Base-by-base conservation (phyloP, 2,329 filamentous ascomycete species). In the Fusarium sp. region DNA sequence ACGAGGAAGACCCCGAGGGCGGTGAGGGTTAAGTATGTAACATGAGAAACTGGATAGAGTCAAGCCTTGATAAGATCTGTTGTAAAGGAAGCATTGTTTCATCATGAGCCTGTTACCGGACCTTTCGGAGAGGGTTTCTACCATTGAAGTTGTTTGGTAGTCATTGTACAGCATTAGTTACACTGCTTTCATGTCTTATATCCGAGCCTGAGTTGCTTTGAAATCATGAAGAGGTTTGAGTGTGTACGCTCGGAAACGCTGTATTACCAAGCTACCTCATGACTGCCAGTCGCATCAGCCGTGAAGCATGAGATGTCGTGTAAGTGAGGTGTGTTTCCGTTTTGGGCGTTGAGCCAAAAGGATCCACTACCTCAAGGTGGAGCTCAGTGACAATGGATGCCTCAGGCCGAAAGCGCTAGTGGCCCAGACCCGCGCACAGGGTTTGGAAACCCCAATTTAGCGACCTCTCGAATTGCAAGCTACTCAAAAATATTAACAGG, bases 1-100 rank as follows among this genome's bases (percentile, higher is more conserved):
- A 83, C 14, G 86, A 79, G 65, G 82, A 85, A 65, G 82, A 85
- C 53, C 80, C 82, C 13, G 84, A 84, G 66, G 81, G 79, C 39
- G 81, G 81, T 20, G 80, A 83, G 74, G 81, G 81, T 39, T 83
- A 75, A 37, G 15, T 17, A 39, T 56, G 56, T 50, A 49, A 52
- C 47, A 47, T n/a, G 56, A 57, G 22, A 47, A 48, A n/a, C 15
- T n/a, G 37, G 22, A 43, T 55, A 70, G 50, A 70, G 39, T 32
- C 24, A 41, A 35, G 35, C 17, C 20, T 54, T 44, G 44, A 24
- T 45, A 39, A 3, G 46, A 41, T 43, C 14, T 20, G 35, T 32
- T 37, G 14, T 44, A 41, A 35, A 63, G 20, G 49, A 56, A 33
- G 62, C 20, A 55, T 56, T 62, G 44, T 50, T 65, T 39, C 35